Base-by-base conservation (phyloP, 306 rosid genomes). In the Arachis hypogaea region DNA sequence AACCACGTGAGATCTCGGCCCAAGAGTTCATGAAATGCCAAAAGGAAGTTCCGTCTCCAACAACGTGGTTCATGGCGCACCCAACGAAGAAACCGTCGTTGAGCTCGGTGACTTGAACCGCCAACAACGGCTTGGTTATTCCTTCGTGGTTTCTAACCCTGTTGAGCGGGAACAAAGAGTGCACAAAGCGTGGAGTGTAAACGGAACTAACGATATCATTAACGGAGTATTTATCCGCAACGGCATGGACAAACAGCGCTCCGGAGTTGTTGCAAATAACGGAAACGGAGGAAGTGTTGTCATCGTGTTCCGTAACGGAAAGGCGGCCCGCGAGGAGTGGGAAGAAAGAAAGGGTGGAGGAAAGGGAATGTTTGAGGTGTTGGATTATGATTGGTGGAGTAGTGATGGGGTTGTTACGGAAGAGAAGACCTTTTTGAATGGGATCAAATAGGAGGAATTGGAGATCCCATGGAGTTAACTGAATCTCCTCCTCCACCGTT, bases 21-120 rank as follows among this genome's bases (percentile, higher is more conserved):
- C 85, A 84, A 0, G 82, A 73, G 56, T 84, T 80, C 66, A 84
- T 28, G 72, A 81, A 77, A 46, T 69, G 76, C 85, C 83, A 84
- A 30, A 81, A 71, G 6, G 81, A 66, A 0, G 66, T 61, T 41
- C 85, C 88, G 22, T 84, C 88, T 0, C 5, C 74, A 1, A 68
- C 81, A 6, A 56, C 36, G 69, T 81, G 88, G 59, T 79, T 78
- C 7, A 76, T 58, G 11, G 86, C 9, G 68, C 43, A 61, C 5
- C 71, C 82, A 16, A 85, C 44, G 75, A 85, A 75, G 6, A 78
- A 1, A 11, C 87, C 87, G 9, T 82, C 87, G 1, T 18, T 11
- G 2, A 85, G 69, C 81, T 85, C 83, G 18, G 58, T 52, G 7
- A 52, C 58, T 6, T 52, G 58, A 52, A 52, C 58, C 7, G 58